A percentile compares a stretch with the other conserved stretches of the same genome.
Evolutionary conservation across 768 basidiomycete genomes (phyloP).

Genomic region (Leccinum aurantiacum): DNA sequence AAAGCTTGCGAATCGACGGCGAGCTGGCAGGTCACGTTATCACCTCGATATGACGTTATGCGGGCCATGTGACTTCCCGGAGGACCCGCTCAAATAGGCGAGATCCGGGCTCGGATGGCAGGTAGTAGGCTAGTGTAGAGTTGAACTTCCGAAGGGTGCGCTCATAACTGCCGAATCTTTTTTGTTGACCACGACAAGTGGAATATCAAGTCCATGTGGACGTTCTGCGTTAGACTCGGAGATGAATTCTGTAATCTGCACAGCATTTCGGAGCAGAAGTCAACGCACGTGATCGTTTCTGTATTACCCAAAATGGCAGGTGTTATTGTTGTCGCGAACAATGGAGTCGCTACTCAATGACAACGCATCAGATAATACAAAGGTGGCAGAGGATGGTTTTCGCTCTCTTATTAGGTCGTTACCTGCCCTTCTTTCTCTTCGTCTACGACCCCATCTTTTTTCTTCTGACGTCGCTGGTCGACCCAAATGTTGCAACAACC

Average conservation of each 20-base stretch:
- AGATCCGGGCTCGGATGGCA: too few species aligned
- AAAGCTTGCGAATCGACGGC: neutral
- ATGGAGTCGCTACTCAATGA: constrained; percentile 12
- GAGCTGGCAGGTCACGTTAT: neutral
- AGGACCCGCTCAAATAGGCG: too few species aligned
- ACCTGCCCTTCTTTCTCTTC: constrained; percentile 8
- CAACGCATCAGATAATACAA: constrained; percentile 25
- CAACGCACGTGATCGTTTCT: constrained; percentile 7
- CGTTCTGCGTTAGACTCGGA: neutral
- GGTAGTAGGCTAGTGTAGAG: too few species aligned
- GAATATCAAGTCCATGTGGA: neutral
- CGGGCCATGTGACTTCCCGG: too few species aligned
- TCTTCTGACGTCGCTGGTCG: constrained; percentile 38
- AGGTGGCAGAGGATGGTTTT: constrained; percentile 12
- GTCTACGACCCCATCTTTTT: constrained; percentile 11
- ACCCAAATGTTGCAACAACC: constrained; percentile 33
- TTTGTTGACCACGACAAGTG: neutral
- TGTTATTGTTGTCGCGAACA: constrained; percentile 34
- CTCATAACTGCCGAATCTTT: neutral
- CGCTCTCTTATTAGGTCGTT: constrained; percentile 16
- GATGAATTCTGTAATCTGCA: neutral
- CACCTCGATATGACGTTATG: neutral
- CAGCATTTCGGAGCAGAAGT: neutral
- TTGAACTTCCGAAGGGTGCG: too few species aligned
- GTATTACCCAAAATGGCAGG: constrained; percentile 18